Evolutionary conservation across 441 rosid genomes (phyloP), one percentile per base, ranked within the genome.

Genomic region (Kokia cookei): DNA sequence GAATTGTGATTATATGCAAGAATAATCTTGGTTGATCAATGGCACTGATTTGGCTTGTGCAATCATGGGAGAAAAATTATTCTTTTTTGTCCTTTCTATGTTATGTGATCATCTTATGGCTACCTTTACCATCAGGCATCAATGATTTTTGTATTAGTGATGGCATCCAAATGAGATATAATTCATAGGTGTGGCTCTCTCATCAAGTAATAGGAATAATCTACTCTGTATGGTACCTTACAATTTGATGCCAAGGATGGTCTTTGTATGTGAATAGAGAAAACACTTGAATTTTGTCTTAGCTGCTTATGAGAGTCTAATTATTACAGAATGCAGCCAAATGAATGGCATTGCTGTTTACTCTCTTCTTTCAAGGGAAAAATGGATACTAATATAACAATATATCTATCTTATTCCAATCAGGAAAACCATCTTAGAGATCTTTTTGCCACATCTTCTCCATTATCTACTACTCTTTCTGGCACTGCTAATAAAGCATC

Each of bases 361-460:
- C 37, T 64, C 26, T 53, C 4, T 7, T 53, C 22, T 62, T 68
- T 40, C n/a, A 42, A 65, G 60, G 51, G 1, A 3, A 65, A 65
- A 29, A 9, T 40, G 65, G 14, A 54, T 12, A 54, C 14, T 57
- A 50, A 76, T 22, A 27, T 43, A 37, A 60, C 58, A 50, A 73
- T 22, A 19, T 43, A 37, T 66, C 51, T 32, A 45, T 42, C 32
- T 59, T 47, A 58, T 65, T 54, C 62, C 57, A 9, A 32, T 64
- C 78, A 86, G 90, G 88, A 82, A 77, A 83, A 78, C 74, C 71
- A 65, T 72, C 47, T 22, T 8, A 79, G 58, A 70, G 75, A 19
- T 73, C 45, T 57, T 76, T 32, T 76, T 73, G 81, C 78, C 4
- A 26, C 78, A 64, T 74, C 80, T 50, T 77, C 79, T 77, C 73